phyloP scores from a whole-genome alignment of 352 stramenopile genomes.

The Phytophthora parvispora region DNA sequence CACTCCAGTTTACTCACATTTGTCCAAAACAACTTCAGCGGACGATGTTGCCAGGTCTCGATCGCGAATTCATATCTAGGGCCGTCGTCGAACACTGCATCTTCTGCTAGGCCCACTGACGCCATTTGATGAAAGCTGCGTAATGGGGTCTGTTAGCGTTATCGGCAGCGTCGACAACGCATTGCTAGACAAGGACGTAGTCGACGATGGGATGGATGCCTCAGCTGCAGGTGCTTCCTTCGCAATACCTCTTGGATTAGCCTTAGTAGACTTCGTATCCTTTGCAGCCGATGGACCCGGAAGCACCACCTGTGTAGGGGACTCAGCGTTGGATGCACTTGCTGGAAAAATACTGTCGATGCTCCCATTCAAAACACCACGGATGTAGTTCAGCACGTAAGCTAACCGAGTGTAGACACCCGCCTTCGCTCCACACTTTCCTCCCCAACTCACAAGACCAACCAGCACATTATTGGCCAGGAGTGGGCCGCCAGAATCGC shows the following conservation, averaged over 20 bases:
- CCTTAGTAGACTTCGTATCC: neutral
- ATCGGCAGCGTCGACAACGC: no score
- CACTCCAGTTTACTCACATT: no score
- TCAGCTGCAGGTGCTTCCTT: neutral
- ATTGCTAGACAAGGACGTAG: no score
- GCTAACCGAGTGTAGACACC: constrained; percentile 65
- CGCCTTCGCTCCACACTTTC: constrained; percentile 52
- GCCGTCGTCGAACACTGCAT: constrained; percentile 2
- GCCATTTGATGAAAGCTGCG: no score
- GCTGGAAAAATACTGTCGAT: constrained; percentile 7
- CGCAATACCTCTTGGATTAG: neutral
- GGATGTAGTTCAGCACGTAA: constrained; percentile 63
- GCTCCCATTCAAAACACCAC: constrained; percentile 44
- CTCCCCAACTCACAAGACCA: constrained; percentile 72
- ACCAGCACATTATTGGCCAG: constrained; percentile 53
- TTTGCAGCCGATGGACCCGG: neutral
- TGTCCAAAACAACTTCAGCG: no score
- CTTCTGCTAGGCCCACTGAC: no score
- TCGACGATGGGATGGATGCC: neutral
- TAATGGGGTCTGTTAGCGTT: no score
- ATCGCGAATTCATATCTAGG: neutral
- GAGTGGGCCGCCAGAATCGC: constrained; percentile 68
- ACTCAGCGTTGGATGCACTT: neutral
- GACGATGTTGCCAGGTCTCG: neutral
- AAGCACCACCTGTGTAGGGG: neutral